phyloP scores from a whole-genome alignment of 2,329 filamentous ascomycete species.

The Trichoderma arundinaceum region DNA sequence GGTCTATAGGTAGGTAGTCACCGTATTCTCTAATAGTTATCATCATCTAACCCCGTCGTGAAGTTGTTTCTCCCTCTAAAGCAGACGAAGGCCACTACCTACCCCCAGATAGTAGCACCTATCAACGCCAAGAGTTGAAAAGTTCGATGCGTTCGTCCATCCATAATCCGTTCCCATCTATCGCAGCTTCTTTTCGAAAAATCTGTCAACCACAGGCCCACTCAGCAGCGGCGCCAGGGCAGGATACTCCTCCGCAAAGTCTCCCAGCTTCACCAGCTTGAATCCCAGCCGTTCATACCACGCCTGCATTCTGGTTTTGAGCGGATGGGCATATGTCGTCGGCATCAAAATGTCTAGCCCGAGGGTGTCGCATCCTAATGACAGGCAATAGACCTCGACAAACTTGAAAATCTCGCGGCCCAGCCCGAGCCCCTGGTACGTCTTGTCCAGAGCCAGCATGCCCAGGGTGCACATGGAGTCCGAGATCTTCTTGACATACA shows the following conservation, averaged over 20 bases:
- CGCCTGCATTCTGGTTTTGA: slow-evolving; percentile 38
- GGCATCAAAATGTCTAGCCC: slow-evolving; percentile 42
- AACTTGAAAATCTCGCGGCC: slow-evolving; percentile 39
- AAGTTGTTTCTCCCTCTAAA: background rate
- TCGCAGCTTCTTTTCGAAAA: slow-evolving; percentile 40
- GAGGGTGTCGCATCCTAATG: slow-evolving; percentile 39
- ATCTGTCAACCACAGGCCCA: slow-evolving; percentile 39
- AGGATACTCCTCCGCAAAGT: slow-evolving; percentile 41
- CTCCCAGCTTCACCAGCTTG: slow-evolving; percentile 37
- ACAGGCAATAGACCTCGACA: slow-evolving; percentile 39
- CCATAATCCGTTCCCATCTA: background rate
- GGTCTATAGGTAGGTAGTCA: background rate
- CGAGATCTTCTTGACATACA: slow-evolving; percentile 37
- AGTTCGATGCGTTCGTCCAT: no score
- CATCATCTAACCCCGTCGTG: background rate
- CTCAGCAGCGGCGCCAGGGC: slow-evolving; percentile 37
- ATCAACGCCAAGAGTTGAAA: no score
- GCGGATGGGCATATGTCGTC: slow-evolving; percentile 37
- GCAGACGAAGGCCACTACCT: no score
- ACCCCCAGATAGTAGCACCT: no score
- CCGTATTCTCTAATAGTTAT: background rate
- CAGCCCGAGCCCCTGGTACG: slow-evolving; percentile 37
- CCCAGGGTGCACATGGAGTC: slow-evolving; percentile 38
- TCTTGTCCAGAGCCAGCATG: slow-evolving; percentile 40
- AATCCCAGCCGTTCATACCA: slow-evolving; percentile 44